Conservation (phyloP, 108 stramenopile species). For the Skeletonema costatum region DNA sequence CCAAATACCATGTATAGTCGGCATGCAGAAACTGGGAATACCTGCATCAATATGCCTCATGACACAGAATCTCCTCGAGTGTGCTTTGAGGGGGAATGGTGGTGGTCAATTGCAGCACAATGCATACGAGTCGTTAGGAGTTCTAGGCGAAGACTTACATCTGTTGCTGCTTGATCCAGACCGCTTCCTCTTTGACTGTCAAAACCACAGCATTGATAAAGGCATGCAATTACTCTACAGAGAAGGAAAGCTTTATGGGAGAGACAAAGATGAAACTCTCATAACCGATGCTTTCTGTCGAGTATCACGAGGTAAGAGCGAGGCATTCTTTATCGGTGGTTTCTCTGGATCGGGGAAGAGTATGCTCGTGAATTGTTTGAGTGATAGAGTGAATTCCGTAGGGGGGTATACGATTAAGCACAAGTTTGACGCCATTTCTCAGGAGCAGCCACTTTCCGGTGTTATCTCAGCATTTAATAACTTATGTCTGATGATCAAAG, state of each 20-base stretch:
- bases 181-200: not conserved
- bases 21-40: not conserved
- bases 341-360: constrained; percentile 30
- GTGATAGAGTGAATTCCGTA: constrained; percentile 11
- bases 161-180: not conserved
- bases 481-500: no score
- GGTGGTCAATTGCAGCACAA: not conserved
- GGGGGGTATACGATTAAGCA: constrained; percentile 17
- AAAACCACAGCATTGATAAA: not conserved
- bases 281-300: constrained; percentile 25
- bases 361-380: constrained; percentile 14
- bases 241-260: constrained; percentile 19
- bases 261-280: constrained; percentile 8
- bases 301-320: constrained; percentile 20
- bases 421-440: no score
- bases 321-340: constrained; percentile 23
- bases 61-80: no score
- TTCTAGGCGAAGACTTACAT: not conserved
- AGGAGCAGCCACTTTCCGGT: no score
- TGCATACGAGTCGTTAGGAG: not conserved
- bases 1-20: not conserved
- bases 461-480: no score
- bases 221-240: not conserved
- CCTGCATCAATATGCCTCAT: not conserved
- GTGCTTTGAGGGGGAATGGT: no score